A percentile compares a stretch with the other conserved stretches of the same genome.
Evolutionary conservation across 306 rosid genomes (phyloP).

Genomic region (Rubus parviflorus): DNA sequence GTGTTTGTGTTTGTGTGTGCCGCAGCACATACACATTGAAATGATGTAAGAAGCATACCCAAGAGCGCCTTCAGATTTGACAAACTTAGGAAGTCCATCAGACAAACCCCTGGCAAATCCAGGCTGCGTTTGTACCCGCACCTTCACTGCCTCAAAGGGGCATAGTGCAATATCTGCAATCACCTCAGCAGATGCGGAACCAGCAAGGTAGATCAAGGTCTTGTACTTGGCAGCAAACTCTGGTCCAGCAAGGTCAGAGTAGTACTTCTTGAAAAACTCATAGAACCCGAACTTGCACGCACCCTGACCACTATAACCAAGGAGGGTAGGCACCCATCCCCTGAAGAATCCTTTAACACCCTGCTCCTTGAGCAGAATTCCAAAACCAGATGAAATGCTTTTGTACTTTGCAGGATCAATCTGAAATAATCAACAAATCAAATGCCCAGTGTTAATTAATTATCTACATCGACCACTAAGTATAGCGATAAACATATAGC

Average conservation of each 20-base stretch:
- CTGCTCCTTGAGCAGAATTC: slow-evolving; percentile 86
- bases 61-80: slow-evolving; percentile 77
- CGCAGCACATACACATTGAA: not conserved
- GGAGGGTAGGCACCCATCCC: slow-evolving; percentile 98
- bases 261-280: slow-evolving; percentile 92
- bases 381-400: slow-evolving; percentile 86
- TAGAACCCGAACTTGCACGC: slow-evolving; percentile 97
- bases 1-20: not conserved
- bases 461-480: not conserved
- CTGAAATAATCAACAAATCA: slow-evolving; percentile 40
- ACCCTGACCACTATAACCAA: slow-evolving; percentile 99
- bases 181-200: slow-evolving; percentile 97
- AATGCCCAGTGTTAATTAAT: not conserved
- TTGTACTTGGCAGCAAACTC: slow-evolving; percentile 94
- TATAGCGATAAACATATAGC: not conserved
- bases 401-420: slow-evolving; percentile 90
- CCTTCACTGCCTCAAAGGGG: slow-evolving; percentile 97
- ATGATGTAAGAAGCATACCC: slow-evolving; percentile 56
- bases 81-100: slow-evolving; percentile 88
- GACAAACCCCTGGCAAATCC: slow-evolving; percentile 90
- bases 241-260: slow-evolving; percentile 94
- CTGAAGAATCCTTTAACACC: slow-evolving; percentile 84
- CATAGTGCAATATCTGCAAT: slow-evolving; percentile 94
- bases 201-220: slow-evolving; percentile 97
- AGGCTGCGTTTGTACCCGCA: slow-evolving; percentile 96